Evolutionary conservation across 2,329 filamentous ascomycete genomes (phyloP).

Genomic region (Cryphonectria radicalis): DNA sequence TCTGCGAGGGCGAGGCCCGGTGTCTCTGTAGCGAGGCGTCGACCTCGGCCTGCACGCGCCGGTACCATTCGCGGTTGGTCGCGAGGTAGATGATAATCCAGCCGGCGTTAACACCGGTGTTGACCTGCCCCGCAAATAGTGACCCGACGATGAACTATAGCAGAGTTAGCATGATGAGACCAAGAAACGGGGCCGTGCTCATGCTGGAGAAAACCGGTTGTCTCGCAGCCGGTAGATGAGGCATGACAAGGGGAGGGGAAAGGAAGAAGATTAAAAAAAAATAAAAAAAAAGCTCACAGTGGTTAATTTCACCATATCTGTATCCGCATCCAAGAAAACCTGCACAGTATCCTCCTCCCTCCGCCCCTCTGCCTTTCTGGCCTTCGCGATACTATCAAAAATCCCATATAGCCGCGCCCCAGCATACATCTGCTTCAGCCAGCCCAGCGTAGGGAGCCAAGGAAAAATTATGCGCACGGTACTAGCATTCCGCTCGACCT

Average conservation of each 20-base stretch:
- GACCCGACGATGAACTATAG: constrained; percentile 55
- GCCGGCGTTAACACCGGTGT: constrained; percentile 58
- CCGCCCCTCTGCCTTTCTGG: constrained; percentile 46
- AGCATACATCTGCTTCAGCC: constrained; percentile 48
- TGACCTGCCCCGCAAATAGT: constrained; percentile 61
- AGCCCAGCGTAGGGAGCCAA: constrained; percentile 50
- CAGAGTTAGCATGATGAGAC: neutral
- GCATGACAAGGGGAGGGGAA: neutral
- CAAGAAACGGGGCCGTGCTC: neutral
- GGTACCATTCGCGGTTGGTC: constrained; percentile 50
- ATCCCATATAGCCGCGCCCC: constrained; percentile 53
- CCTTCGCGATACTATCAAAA: constrained; percentile 52
- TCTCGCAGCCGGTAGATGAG: neutral
- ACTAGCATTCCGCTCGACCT: constrained; percentile 49
- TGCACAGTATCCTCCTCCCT: constrained; percentile 57
- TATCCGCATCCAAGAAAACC: constrained; percentile 55
- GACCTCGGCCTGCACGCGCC: constrained; percentile 51
- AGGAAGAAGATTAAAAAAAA: neutral
- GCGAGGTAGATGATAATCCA: constrained; percentile 58
- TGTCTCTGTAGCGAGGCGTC: constrained; percentile 49
- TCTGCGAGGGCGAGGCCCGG: constrained; percentile 38
- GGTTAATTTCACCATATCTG: constrained; percentile 48
- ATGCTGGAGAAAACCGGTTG: neutral
- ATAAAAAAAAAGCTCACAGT: constrained; percentile 37
- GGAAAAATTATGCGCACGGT: constrained; percentile 56